phyloP scores from a whole-genome alignment of 2,329 filamentous ascomycete species.

The Cladosporium sp. region DNA sequence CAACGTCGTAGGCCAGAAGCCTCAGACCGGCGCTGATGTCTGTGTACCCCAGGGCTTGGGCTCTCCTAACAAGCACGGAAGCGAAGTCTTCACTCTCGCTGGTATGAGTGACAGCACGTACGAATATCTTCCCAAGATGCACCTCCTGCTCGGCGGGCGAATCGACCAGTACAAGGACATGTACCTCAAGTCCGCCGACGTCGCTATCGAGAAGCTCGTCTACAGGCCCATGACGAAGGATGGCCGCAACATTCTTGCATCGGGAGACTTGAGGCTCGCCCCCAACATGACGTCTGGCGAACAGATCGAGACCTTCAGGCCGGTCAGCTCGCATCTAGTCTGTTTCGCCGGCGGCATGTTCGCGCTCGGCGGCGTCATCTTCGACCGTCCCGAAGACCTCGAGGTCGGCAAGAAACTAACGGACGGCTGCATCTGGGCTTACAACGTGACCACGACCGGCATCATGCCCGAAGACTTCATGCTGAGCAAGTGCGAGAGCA shows the following conservation, averaged over 20 bases:
- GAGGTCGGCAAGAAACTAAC: conserved; percentile 45
- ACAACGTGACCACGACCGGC: conserved; percentile 42
- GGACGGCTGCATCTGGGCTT: conserved; percentile 52
- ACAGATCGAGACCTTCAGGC: conserved; percentile 30
- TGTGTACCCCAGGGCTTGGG: conserved; percentile 58
- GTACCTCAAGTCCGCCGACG: conserved; percentile 62
- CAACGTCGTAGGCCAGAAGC: background rate
- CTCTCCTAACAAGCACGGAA: conserved; percentile 38
- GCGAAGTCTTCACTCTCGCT: conserved; percentile 49
- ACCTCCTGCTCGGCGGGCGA: conserved; percentile 68
- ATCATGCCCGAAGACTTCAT: conserved; percentile 50
- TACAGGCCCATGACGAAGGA: conserved; percentile 69
- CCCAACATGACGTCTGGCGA: conserved; percentile 39
- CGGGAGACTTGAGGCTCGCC: conserved; percentile 46
- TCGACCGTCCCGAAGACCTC: conserved; percentile 44
- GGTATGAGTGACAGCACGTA: conserved; percentile 52
- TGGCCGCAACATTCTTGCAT: conserved; percentile 65
- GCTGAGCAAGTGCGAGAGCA: conserved; percentile 38
- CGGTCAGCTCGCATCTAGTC: conserved; percentile 45
- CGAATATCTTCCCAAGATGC: conserved; percentile 57
- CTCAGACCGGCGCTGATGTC: conserved; percentile 12
- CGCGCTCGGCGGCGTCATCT: conserved; percentile 47
- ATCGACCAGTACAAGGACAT: conserved; percentile 66
- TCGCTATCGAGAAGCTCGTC: conserved; percentile 66
- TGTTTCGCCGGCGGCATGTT: conserved; percentile 54